These are phyloP conservation scores for Termitomyces sp. DNA, from an alignment of 768 basidiomycete genomes.

Conservation along the genomic window DNA sequence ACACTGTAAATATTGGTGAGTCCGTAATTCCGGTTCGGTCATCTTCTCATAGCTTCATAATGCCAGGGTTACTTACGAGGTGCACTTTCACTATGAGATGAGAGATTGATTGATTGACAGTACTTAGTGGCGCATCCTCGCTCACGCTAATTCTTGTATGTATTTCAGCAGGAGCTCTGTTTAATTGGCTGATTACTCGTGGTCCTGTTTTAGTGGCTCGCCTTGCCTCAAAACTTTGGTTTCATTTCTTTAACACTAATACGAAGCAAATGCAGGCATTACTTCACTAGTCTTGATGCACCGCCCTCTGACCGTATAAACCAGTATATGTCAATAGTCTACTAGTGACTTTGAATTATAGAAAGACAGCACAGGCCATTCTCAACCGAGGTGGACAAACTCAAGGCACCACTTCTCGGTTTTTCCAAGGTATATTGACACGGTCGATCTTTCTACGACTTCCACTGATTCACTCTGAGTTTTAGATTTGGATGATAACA, in stretches of 20 bases:
- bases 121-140: conserved; percentile 4
- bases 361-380: conserved; percentile 2
- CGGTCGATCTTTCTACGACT: no score
- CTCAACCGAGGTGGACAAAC: not conserved
- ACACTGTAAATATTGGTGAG: conserved; percentile 10
- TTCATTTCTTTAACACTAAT: conserved; percentile 9
- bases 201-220: not conserved
- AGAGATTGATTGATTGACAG: not conserved
- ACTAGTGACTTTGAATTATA: conserved; percentile 8
- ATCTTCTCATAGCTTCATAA: not conserved
- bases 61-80: conserved; percentile 7
- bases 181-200: not conserved
- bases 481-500: not conserved
- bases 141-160: conserved; percentile 8
- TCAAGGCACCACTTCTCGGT: conserved; percentile 3
- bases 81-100: not conserved
- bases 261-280: conserved; percentile 5
- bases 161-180: not conserved
- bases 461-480: not conserved
- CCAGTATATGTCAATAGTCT: conserved; percentile 9
- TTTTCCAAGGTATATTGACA: conserved; percentile 4
- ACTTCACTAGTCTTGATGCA: not conserved
- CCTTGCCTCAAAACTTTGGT: conserved; percentile 8
- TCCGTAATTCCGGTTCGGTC: no score
- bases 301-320: not conserved